phyloP scores from a whole-genome alignment of 495 filamentous ascomycete genomes.

The Baudoinia panamericana region DNA sequence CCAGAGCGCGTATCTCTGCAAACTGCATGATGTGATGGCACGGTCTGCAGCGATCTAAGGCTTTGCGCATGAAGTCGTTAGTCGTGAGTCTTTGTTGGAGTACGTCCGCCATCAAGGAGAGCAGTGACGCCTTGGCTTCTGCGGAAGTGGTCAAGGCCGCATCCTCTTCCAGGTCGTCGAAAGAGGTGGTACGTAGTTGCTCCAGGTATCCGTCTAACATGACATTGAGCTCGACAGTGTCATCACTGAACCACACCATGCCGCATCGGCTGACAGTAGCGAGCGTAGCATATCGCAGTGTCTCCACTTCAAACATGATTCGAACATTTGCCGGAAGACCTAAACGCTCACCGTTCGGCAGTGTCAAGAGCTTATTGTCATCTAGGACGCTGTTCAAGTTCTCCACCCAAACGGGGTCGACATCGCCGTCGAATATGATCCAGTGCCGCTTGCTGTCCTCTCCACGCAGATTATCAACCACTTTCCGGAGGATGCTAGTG shows the following conservation, averaged over 20 bases:
- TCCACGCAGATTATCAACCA: constrained; percentile 95
- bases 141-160: constrained; percentile 65
- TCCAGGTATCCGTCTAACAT: constrained; percentile 86
- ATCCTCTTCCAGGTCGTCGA: constrained; percentile 93
- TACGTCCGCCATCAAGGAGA: constrained; percentile 62
- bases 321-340: constrained; percentile 88
- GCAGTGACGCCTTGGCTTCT: constrained; percentile 59
- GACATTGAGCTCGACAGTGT: constrained; percentile 86
- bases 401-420: constrained; percentile 98
- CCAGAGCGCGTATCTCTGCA: constrained; percentile 75
- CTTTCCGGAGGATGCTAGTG: constrained; percentile 93
- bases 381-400: constrained; percentile 98
- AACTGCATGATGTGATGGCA: constrained; percentile 98
- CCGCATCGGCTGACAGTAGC: constrained; percentile 97
- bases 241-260: constrained; percentile 99
- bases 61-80: constrained; percentile 62
- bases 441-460: constrained; percentile 94
- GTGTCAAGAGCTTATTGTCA: constrained; percentile 92
- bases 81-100: constrained; percentile 61
- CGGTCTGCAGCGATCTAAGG: constrained; percentile 58
- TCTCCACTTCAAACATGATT: constrained; percentile 99
- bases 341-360: constrained; percentile 95
- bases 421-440: constrained; percentile 98
- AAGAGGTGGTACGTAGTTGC: constrained; percentile 61
- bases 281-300: constrained; percentile 90